Evolutionary conservation across 1,284 basidiomycete genomes (phyloP), one percentile per base, ranked within the genome.

Genomic region (Golubevia pallescens): DNA sequence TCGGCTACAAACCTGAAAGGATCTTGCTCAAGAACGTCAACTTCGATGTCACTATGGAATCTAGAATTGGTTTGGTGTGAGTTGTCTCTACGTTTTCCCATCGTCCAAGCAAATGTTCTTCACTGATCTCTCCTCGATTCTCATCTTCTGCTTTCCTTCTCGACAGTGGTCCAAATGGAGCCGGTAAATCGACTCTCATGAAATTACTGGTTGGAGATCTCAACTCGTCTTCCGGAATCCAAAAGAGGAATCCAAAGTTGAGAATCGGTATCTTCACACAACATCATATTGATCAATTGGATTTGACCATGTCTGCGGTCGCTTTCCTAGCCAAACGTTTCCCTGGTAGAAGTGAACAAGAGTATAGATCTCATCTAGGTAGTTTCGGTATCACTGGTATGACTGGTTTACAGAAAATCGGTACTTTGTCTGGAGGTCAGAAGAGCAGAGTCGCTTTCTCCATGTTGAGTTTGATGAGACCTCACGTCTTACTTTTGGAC

Each of bases 311-410:
- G 89, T 92, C 91, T 13, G 93, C 95, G 0, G 97, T 99, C 6
- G 92, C 93, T 75, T 98, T 97, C 88, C 88, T 99, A 32, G 93
- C 93, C 19, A 90, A 91, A 53, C 93, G 90, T 80, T 97, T 93
- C 88, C 97, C 97, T 0, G 97, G 97, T 1, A 93, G 92, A 87
- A 93, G 91, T 3, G 97, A 98, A 86, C 96, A 98, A 85, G 97
- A 99, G 86, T 99, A 99, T 86, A 90, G 97, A 70, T 87, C 88
- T 51, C 96, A 98, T 87, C 89, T 99, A 14, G 97, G 97, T n/a
- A 94, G 95, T 67, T 99, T 99, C 88, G 96, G 97, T 76, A 97
- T 98, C 80, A 97, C 93, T 68, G 96, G 95, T 63, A 92, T 96
- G 89, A 97, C 95, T 1, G 94, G 95, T 89, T 91, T 96, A n/a